These are phyloP conservation scores for Trichoderma sp. DNA, from an alignment of 2,329 filamentous ascomycete species.

Conservation along the genomic window DNA sequence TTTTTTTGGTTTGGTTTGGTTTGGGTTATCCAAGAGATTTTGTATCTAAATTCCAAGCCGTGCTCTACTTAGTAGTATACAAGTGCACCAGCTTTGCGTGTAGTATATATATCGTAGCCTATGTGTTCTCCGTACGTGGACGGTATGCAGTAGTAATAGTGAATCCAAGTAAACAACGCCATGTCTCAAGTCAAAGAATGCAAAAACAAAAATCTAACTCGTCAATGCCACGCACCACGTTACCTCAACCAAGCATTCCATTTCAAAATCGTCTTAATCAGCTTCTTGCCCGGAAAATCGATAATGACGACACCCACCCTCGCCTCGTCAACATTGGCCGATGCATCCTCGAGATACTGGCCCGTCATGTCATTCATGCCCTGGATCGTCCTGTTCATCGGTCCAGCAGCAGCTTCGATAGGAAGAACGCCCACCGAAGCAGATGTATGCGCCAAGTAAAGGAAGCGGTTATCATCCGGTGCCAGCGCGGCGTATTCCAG, in stretches of 20 bases:
- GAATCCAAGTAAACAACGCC: background rate
- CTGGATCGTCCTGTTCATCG: constrained; percentile 39
- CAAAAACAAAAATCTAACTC: background rate
- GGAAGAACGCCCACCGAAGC: constrained; percentile 48
- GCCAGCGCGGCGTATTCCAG: constrained; percentile 38
- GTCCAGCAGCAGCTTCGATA: constrained; percentile 49
- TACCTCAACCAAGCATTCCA: constrained; percentile 37
- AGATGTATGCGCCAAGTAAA: constrained; percentile 48
- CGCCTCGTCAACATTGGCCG: constrained; percentile 27
- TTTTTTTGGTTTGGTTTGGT: background rate
- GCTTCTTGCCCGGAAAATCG: constrained; percentile 45
- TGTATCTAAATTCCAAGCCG: background rate
- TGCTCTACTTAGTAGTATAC: background rate
- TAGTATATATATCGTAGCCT: background rate
- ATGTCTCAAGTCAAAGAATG: constrained; percentile 8
- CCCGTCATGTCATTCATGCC: constrained; percentile 52
- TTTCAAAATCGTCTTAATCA: constrained; percentile 42
- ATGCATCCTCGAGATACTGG: constrained; percentile 39
- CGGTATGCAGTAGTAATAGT: background rate
- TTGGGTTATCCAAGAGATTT: background rate
- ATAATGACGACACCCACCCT: constrained; percentile 47
- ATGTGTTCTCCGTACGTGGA: background rate
- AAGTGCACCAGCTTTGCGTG: background rate
- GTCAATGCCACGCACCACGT: background rate
- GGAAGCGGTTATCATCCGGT: constrained; percentile 33